A percentile compares a stretch with the other conserved stretches of the same genome.
Conservation (phyloP, 345 rosid species). For the Rhodomyrtus tomentosa region DNA sequence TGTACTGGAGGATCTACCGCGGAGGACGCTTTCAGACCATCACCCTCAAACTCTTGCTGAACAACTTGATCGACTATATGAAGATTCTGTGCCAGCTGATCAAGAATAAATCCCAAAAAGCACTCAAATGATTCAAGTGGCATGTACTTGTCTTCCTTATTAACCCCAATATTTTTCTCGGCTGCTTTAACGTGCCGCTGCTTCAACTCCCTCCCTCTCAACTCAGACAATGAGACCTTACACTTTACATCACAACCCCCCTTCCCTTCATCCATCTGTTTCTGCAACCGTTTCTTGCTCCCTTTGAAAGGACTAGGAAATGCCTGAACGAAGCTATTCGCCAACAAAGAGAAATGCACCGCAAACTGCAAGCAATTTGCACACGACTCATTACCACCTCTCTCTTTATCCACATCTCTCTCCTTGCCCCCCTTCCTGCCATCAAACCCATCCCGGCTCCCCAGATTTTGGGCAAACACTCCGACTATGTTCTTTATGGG, state of each 20-base stretch:
- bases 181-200: constrained; percentile 1
- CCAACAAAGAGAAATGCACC: constrained; percentile 58
- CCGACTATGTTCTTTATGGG: constrained; percentile 45
- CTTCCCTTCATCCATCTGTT: constrained; percentile 23
- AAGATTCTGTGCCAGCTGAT: constrained; percentile 47
- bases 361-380: constrained; percentile 68
- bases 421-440: constrained; percentile 12
- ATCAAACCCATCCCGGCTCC: constrained; percentile 19
- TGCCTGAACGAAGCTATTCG: constrained; percentile 59
- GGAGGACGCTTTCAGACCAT: constrained; percentile 13
- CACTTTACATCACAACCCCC: constrained; percentile 11
- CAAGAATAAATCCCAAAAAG: constrained; percentile 39
- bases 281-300: constrained; percentile 41
- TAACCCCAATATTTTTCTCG: constrained; percentile 2
- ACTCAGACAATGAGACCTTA: constrained; percentile 10
- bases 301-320: constrained; percentile 47
- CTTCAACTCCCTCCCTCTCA: constrained; percentile 15
- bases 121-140: constrained; percentile 45
- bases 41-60: constrained; percentile 25
- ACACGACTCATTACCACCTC: constrained; percentile 43
- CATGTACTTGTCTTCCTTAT: constrained; percentile 26
- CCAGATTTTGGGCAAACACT: constrained; percentile 34
- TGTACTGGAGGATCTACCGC: constrained; percentile 10
- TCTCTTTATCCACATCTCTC: constrained; percentile 12
- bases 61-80: constrained; percentile 51